Evolutionary conservation across 2,329 filamentous ascomycete species (phyloP).

Genomic region (Aureobasidium sp.): DNA sequence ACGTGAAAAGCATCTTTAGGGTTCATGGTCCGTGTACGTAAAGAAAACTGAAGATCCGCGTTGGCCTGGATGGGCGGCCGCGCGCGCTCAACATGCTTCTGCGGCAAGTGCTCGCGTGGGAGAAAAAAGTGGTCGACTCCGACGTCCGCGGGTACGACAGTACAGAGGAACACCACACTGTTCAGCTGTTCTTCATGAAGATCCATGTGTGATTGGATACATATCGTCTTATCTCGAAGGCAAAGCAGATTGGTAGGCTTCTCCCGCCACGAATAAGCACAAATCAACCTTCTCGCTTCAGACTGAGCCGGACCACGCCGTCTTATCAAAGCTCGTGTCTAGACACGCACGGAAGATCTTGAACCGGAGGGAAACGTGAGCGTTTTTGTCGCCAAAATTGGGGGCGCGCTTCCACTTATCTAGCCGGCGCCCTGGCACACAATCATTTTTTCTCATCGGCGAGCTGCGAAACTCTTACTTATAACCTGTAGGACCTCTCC

Average conservation of each 20-base stretch:
- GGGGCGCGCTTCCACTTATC: conserved; percentile 12
- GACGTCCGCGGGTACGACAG: background rate
- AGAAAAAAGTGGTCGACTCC: background rate
- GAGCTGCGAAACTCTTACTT: conserved; percentile 8
- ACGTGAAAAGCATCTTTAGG: background rate
- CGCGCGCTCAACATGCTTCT: conserved; percentile 5
- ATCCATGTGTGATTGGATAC: conserved; percentile 3
- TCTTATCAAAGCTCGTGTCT: conserved; percentile 16
- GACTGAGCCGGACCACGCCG: conserved; percentile 10
- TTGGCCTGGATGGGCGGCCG: conserved; percentile 1
- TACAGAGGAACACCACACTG: background rate
- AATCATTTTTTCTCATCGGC: conserved; percentile 11
- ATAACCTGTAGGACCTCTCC: conserved; percentile 14
- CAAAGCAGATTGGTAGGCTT: background rate
- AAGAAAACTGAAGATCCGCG: background rate
- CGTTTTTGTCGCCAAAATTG: conserved; percentile 14
- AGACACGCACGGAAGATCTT: conserved; percentile 11
- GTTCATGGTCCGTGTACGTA: conserved; percentile 7
- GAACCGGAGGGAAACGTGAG: conserved; percentile 11
- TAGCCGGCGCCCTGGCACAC: conserved; percentile 10
- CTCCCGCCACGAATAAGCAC: conserved; percentile 10
- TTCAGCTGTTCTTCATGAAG: background rate
- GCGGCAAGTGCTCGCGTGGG: conserved; percentile 4
- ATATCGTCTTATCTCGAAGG: conserved; percentile 3
- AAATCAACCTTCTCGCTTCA: conserved; percentile 4